Conservation (phyloP, 2,329 filamentous ascomycete species). For the Fusarium miscanthi region DNA sequence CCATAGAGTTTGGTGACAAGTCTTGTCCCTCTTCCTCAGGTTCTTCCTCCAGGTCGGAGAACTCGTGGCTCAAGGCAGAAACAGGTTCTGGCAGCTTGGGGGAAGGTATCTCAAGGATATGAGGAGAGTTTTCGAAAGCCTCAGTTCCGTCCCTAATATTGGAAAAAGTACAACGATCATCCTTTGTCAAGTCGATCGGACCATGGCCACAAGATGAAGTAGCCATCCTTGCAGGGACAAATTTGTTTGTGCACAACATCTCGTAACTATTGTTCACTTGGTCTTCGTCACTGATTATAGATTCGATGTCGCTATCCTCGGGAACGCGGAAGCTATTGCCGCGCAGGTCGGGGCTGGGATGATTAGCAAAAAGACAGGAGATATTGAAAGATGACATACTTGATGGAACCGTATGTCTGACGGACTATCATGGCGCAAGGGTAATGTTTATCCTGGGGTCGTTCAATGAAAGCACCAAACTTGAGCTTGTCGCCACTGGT, state of each 20-base stretch:
- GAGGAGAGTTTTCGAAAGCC: background rate
- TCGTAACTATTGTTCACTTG: conserved; percentile 43
- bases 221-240: conserved; percentile 37
- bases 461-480: conserved; percentile 53
- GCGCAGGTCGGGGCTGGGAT: conserved; percentile 40
- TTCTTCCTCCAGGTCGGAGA: conserved; percentile 12
- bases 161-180: conserved; percentile 34
- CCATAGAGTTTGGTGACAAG: conserved; percentile 30
- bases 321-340: conserved; percentile 55
- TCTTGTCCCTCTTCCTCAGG: conserved; percentile 10
- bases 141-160: conserved; percentile 20
- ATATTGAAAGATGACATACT: conserved; percentile 32
- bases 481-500: conserved; percentile 48
- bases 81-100: background rate
- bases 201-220: conserved; percentile 8
- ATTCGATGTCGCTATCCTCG: conserved; percentile 54
- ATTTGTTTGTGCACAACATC: conserved; percentile 46
- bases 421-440: conserved; percentile 53
- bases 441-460: conserved; percentile 50
- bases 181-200: conserved; percentile 40
- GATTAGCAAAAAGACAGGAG: conserved; percentile 22
- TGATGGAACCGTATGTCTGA: conserved; percentile 44
- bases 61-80: background rate
- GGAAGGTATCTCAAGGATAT: background rate
- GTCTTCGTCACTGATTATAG: conserved; percentile 45